These are phyloP conservation scores for Suillus occidentalis DNA, from an alignment of 768 basidiomycete genomes.

Conservation along the genomic window DNA sequence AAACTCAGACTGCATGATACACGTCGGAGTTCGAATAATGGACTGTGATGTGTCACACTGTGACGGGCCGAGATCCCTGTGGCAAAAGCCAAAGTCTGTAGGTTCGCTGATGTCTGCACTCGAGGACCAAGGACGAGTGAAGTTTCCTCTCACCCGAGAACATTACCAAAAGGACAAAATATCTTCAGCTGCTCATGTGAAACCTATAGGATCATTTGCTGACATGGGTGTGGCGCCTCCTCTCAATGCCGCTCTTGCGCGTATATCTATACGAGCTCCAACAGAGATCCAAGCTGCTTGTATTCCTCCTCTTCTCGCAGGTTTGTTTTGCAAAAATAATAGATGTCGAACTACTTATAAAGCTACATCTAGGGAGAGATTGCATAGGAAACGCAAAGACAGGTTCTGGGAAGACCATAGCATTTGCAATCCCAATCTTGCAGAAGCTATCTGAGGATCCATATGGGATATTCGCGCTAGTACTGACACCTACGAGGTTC, in stretches of 20 bases:
- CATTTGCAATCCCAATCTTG: constrained; percentile 93
- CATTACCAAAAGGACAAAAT: constrained; percentile 14
- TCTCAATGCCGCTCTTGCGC: constrained; percentile 63
- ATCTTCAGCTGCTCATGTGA: constrained; percentile 23
- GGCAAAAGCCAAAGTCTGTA: too few relatives aligned
- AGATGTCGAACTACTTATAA: neutral
- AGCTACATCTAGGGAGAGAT: constrained; percentile 68
- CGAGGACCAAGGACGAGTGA: neutral
- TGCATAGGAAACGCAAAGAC: constrained; percentile 99
- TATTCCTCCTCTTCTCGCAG: constrained; percentile 82
- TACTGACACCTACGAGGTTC: constrained; percentile 93
- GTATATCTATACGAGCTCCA: constrained; percentile 84
- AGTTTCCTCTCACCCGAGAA: neutral
- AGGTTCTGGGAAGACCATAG: constrained; percentile 96
- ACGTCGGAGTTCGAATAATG: too few relatives aligned
- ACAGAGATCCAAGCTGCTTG: constrained; percentile 91
- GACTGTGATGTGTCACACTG: too few relatives aligned
- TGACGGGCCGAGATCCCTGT: too few relatives aligned
- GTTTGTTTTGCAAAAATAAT: constrained; percentile 35
- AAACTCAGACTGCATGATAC: too few relatives aligned
- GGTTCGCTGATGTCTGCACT: neutral
- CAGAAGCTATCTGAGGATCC: constrained; percentile 88
- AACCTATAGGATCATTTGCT: constrained; percentile 41
- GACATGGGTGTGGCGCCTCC: constrained; percentile 58
- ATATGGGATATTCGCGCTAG: constrained; percentile 90